Evolutionary conservation across 192 early-diverging fungal species (phyloP).

Genomic region (Rhizoclosmatium globosum): DNA sequence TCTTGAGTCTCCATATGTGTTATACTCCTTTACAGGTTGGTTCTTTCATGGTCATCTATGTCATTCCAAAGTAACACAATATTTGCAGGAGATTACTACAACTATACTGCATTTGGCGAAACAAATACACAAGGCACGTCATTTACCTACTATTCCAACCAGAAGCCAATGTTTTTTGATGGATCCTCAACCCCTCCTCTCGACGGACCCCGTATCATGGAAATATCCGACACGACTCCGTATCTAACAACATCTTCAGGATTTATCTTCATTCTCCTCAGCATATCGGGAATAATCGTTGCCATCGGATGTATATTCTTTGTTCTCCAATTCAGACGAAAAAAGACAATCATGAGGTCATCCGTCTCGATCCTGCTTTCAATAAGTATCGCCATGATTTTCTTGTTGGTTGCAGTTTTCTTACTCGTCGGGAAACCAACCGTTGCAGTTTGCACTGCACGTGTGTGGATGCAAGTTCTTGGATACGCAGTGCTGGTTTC

Average conservation of each 20-base stretch:
- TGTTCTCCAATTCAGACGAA: background rate
- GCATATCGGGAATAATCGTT: background rate
- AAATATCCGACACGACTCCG: background rate
- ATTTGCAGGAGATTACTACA: slow-evolving; percentile 7
- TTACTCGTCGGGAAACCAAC: background rate
- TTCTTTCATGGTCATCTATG: no score
- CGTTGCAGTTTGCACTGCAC: background rate
- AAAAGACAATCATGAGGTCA: background rate
- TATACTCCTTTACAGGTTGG: background rate
- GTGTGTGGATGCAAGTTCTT: slow-evolving; percentile 15
- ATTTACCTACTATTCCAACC: slow-evolving; percentile 9
- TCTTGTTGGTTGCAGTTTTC: background rate
- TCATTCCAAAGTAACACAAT: background rate
- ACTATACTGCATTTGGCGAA: slow-evolving; percentile 14
- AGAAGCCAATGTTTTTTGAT: slow-evolving; percentile 7
- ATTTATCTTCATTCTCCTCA: background rate
- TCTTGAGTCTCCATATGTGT: background rate
- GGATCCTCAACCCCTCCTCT: slow-evolving; percentile 1
- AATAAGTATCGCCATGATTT: background rate
- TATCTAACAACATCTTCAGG: background rate
- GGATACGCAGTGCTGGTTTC: background rate
- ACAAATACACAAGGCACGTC: background rate
- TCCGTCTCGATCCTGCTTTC: background rate
- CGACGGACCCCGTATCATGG: background rate
- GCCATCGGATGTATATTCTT: background rate